phyloP scores from a whole-genome alignment of 768 basidiomycete species.

The Collybia mongolica region DNA sequence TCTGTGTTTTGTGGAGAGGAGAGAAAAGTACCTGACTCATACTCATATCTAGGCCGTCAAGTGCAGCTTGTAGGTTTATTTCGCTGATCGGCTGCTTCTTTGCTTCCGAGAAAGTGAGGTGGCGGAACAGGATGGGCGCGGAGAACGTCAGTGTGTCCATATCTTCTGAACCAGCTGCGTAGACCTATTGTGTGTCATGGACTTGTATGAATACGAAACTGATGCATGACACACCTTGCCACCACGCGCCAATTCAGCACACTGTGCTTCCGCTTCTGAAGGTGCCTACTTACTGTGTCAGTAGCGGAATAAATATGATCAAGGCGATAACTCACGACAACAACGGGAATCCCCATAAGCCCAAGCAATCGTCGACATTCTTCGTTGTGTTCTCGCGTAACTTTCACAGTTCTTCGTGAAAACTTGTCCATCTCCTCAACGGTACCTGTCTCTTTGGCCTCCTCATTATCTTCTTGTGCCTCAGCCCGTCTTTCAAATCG shows the following conservation, averaged over 20 bases:
- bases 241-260: conserved; percentile 95
- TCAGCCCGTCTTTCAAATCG: conserved; percentile 91
- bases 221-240: conserved; percentile 61
- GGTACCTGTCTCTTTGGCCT: conserved; percentile 95
- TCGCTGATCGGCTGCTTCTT: conserved; percentile 96
- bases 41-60: conserved; percentile 88
- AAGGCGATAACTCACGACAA: conserved; percentile 58
- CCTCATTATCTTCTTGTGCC: conserved; percentile 92
- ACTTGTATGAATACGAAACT: background rate
- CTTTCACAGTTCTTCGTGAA: conserved; percentile 87
- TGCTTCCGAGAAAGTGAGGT: conserved; percentile 97
- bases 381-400: conserved; percentile 94
- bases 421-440: conserved; percentile 91
- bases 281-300: conserved; percentile 64
- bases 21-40: conserved; percentile 73
- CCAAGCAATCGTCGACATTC: conserved; percentile 85
- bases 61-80: conserved; percentile 76
- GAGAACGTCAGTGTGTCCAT: conserved; percentile 99
- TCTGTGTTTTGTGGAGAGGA: background rate
- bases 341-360: conserved; percentile 96
- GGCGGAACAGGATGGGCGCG: conserved; percentile 88
- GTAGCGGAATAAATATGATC: background rate
- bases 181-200: conserved; percentile 55
- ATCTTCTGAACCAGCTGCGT: conserved; percentile 97
- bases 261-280: conserved; percentile 98